Conservation (phyloP, 2,329 filamentous ascomycete genomes). For the Alternaria alternata region DNA sequence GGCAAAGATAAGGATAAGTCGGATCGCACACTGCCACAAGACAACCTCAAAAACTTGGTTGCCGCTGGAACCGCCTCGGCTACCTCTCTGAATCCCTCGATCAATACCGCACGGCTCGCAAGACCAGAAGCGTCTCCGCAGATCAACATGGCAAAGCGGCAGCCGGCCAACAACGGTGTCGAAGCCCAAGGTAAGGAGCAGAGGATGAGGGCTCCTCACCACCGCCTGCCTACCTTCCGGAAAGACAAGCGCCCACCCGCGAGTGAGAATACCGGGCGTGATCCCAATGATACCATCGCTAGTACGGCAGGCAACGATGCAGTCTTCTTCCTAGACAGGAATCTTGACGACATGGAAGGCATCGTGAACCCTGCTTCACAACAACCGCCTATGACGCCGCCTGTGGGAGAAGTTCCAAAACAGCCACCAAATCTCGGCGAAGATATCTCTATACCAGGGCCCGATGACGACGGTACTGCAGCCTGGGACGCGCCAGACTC, state of each 20-base stretch:
- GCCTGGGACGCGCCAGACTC: conserved; percentile 95
- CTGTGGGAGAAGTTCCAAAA: conserved; percentile 57
- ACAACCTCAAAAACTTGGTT: conserved; percentile 52
- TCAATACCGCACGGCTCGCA: conserved; percentile 37
- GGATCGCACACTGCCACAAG: conserved; percentile 44
- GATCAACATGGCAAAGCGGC: conserved; percentile 36
- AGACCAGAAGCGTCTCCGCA: conserved; percentile 42
- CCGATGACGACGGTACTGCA: conserved; percentile 55
- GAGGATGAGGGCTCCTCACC: conserved; percentile 39
- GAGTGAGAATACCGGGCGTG: conserved; percentile 51
- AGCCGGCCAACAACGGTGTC: conserved; percentile 26
- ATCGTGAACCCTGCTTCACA: conserved; percentile 70
- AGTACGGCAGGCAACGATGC: conserved; percentile 62
- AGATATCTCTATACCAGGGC: conserved; percentile 33
- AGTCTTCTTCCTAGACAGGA: conserved; percentile 82
- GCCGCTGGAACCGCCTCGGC: conserved; percentile 43
- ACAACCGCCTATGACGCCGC: conserved; percentile 74
- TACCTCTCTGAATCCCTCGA: conserved; percentile 49
- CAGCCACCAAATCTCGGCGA: conserved; percentile 62
- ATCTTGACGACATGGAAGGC: conserved; percentile 89
- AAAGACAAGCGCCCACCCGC: conserved; percentile 42
- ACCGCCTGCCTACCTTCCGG: conserved; percentile 62
- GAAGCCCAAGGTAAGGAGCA: conserved; percentile 33
- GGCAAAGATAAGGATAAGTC: conserved; percentile 59
- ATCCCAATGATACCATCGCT: conserved; percentile 52